phyloP scores from a whole-genome alignment of 805 yeast genomes.

The Lipomyces sp. region DNA sequence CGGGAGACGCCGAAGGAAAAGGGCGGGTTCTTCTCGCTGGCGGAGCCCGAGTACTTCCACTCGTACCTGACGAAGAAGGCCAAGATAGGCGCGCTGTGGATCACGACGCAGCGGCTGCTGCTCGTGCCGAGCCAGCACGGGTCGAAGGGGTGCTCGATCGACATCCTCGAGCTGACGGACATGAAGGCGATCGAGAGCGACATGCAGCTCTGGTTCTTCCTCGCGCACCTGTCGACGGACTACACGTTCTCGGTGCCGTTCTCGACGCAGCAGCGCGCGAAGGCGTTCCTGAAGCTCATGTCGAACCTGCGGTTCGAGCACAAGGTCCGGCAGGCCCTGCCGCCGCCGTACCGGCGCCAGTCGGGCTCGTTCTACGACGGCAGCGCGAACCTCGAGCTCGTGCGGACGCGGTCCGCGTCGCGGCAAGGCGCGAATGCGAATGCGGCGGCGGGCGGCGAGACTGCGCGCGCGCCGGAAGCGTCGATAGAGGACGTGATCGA shows the following conservation, averaged over 20 bases:
- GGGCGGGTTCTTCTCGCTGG: slow-evolving; percentile 2
- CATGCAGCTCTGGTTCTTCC: slow-evolving; percentile 23
- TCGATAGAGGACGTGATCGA: slow-evolving; percentile 16
- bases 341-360: slow-evolving; percentile 34
- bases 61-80: slow-evolving; percentile 23
- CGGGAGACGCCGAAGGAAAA: slow-evolving; percentile 1
- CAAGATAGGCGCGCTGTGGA: slow-evolving; percentile 20
- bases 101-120: slow-evolving; percentile 24
- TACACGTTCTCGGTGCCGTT: slow-evolving; percentile 34
- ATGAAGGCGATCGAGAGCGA: slow-evolving; percentile 27
- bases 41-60: slow-evolving; percentile 26
- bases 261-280: slow-evolving; percentile 30
- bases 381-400: background rate
- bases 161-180: slow-evolving; percentile 13
- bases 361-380: slow-evolving; percentile 23
- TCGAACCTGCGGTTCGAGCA: slow-evolving; percentile 37
- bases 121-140: slow-evolving; percentile 16
- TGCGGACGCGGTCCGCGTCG: background rate
- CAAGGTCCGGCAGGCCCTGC: slow-evolving; percentile 34
- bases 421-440: background rate
- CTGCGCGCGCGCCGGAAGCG: background rate
- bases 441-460: background rate
- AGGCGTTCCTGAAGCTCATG: slow-evolving; percentile 33
- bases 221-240: slow-evolving; percentile 13
- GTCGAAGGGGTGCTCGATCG: slow-evolving; percentile 20